Evolutionary conservation across 2,329 filamentous ascomycete genomes (phyloP), one percentile per base, ranked within the genome.

Genomic region (Fusarium denticulatum): DNA sequence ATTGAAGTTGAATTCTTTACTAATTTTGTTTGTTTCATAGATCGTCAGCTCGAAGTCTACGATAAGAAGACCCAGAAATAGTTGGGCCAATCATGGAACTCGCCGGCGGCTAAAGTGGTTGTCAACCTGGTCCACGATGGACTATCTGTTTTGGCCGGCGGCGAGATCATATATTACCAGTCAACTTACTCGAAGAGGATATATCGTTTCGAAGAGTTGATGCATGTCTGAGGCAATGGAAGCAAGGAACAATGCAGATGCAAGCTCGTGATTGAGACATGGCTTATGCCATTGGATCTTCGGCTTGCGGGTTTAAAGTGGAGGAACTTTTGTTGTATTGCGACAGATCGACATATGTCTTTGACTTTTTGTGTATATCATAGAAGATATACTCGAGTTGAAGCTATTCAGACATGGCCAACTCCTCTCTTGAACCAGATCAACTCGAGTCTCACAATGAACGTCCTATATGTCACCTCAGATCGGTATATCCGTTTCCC

Each of bases 401-500:
- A 63, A 15, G 32, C 28, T 34, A 30, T 46, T 47, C 45, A 34
- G 22, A 28, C 39, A 50, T 30, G 26, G 24, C 37, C 16, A 37
- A 26, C 10, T 26, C 8, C 10, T 45, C n/a, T 37, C 28, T n/a
- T 24, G 16, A 24, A 28, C 12, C 28, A 46, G 26, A 40, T 43
- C 57, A 53, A 22, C 20, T 40, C 46, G 15, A 22, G 34, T 53
- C 30, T 65, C 47, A 55, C 47, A 47, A 26, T 36, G 14, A 28
- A 34, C 22, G n/a, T 28, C 42, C 15, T 30, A 43, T 8, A n/a
- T 53, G 39, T 12, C 22, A 55, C 37, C 36, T 32, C 37, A 53
- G 24, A 34, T 55, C 71, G 74, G 74, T 46, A 49, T 69, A 64
- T 74, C 64, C 74, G 60, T 77, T 75, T 75, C 60, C 74, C 70